Evolutionary conservation across 139 green algal genomes (phyloP), one percentile per base, ranked within the genome.

Genomic region (Monoraphidium neglectum): DNA sequence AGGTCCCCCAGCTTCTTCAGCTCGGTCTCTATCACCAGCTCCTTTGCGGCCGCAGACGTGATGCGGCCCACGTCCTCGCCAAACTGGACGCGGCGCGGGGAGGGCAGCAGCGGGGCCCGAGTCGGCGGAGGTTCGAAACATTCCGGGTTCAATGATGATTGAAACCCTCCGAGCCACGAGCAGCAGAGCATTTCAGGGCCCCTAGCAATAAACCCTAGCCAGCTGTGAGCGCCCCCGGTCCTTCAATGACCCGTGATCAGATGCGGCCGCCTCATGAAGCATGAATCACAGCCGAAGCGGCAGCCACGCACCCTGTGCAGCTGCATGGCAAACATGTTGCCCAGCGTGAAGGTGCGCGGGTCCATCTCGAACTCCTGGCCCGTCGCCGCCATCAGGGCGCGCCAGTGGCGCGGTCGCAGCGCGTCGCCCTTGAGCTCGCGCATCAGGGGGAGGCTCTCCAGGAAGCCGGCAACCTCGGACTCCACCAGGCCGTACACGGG

Each of bases 1-100:
- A 90, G 72, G 21, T 93, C 89, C 4, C 67, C 72, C 46, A 97
- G 79, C 83, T 95, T 95, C 73, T 88, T 90, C 33, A 97, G 85
- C 84, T 97, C 92, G 18, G 38, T 86, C 84, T 97, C 93, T 78
- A 97, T 97, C 38, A 88, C 95, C 32, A 96, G 84, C 85, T 97
- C 93, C 84, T 97, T 96, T 40, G 91, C 78, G 1, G 92, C 92
- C 2, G 87, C 80, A 47, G 77, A 87, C 24, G 78, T 91, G 83
- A 97, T 93, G 51, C 90, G 87, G 40, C 78, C 70, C 35, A 97
- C 91, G 33, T 92, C 86, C 28, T 92, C 87, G 12, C 79, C 85
- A 62, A 84, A 92, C 68, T 93, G 86, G 83, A 93, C 80, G 68
- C 84, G 78, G 74, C 18, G 57, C 6, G 16, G 57, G 57, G 57